Evolutionary conservation across 305 asterid species (phyloP).

Genomic region (Fraxinus latifolia): DNA sequence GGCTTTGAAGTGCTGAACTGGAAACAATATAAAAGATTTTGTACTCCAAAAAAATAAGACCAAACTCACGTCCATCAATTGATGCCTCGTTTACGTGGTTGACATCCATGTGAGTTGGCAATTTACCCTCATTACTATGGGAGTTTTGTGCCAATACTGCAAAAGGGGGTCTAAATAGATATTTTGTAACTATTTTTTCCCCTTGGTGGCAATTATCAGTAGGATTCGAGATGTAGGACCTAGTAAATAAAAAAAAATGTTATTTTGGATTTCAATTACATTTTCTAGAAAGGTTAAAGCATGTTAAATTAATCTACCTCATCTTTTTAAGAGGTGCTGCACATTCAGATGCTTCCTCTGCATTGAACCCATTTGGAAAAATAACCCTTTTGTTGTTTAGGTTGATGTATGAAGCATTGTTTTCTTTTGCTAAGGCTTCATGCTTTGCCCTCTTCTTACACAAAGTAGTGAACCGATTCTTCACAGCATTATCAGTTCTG

Average conservation of each 20-base stretch:
- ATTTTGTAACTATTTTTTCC: conserved; percentile 39
- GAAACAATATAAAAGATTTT: not conserved
- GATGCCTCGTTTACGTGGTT: conserved; percentile 34
- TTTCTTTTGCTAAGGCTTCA: conserved; percentile 88
- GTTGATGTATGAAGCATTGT: conserved; percentile 59
- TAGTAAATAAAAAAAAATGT: conserved; percentile 34
- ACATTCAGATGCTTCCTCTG: conserved; percentile 47
- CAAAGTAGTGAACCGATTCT: conserved; percentile 92
- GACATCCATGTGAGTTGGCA: conserved; percentile 33
- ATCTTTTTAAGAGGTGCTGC: conserved; percentile 58
- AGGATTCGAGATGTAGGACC: conserved; percentile 39
- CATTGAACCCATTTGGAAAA: conserved; percentile 45
- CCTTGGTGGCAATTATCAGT: conserved; percentile 35
- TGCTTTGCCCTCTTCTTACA: conserved; percentile 91
- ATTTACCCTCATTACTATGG: conserved; percentile 34
- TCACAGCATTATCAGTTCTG: conserved; percentile 99
- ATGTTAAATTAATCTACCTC: conserved; percentile 44
- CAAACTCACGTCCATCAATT: conserved; percentile 36
- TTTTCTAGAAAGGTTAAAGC: conserved; percentile 14
- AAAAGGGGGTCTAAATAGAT: conserved; percentile 66
- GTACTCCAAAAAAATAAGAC: not conserved
- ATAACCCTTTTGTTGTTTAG: conserved; percentile 78
- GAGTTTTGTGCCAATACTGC: conserved; percentile 57
- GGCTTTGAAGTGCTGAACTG: conserved; percentile 14
- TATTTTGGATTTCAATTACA: conserved; percentile 6